Evolutionary conservation across 1,284 basidiomycete genomes (phyloP).

Genomic region (Rhodotorula sp.): DNA sequence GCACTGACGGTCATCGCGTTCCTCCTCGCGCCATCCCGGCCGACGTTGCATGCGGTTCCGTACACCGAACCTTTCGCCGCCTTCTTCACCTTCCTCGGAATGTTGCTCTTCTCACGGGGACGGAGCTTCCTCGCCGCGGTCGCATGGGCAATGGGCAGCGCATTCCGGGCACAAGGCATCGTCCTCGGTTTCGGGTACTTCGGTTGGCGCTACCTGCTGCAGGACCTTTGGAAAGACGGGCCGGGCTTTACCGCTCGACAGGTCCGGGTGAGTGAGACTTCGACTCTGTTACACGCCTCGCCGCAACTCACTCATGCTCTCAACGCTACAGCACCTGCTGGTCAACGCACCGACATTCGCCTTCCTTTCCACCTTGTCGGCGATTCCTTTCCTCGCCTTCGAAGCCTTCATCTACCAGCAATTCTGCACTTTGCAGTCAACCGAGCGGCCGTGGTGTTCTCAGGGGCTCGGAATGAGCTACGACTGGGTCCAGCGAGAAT

Average conservation of each 20-base stretch:
- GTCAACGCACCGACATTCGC: conserved; percentile 47
- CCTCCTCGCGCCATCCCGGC: conserved; percentile 75
- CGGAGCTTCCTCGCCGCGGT: conserved; percentile 60
- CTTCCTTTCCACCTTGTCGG: conserved; percentile 55
- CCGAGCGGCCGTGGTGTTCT: conserved; percentile 64
- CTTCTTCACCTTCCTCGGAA: conserved; percentile 69
- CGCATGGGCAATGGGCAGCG: conserved; percentile 64
- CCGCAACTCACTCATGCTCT: neutral
- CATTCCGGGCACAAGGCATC: conserved; percentile 79
- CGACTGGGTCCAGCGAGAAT: conserved; percentile 73
- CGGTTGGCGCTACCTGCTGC: conserved; percentile 58
- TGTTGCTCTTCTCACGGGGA: conserved; percentile 46
- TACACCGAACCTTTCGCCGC: conserved; percentile 87
- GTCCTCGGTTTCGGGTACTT: conserved; percentile 68
- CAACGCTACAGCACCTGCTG: neutral
- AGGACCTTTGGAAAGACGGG: conserved; percentile 7
- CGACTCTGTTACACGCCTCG: no score
- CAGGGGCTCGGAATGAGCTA: conserved; percentile 67
- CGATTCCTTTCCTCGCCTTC: conserved; percentile 67
- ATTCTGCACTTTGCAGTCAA: conserved; percentile 58
- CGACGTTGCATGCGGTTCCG: conserved; percentile 65
- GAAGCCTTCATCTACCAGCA: conserved; percentile 63
- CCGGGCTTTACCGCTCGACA: neutral
- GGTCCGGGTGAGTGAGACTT: neutral
- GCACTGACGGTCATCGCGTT: conserved; percentile 65